Percentiles rank a stretch among this genome's conserved stretches.
Conservation (phyloP, 305 asterid genomes). For the Fraxinus latifolia region DNA sequence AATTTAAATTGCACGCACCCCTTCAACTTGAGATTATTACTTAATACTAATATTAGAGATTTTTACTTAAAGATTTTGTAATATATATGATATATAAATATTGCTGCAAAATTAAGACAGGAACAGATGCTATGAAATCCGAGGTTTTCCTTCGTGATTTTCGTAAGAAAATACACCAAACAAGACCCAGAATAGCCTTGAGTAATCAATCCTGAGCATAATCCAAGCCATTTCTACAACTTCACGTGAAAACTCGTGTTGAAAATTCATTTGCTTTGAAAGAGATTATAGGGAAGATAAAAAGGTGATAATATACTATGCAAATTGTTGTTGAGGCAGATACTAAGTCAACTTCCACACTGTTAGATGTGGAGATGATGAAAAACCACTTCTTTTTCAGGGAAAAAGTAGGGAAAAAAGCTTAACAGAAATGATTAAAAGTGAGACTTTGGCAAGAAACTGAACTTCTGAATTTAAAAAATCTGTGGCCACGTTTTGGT, state of each 20-base stretch:
- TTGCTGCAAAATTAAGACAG: background rate
- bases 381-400: background rate
- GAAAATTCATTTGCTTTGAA: conserved; percentile 40
- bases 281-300: background rate
- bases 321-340: background rate
- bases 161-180: conserved; percentile 73
- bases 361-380: conserved; percentile 17
- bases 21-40: background rate
- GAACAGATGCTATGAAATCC: conserved; percentile 47
- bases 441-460: conserved; percentile 31
- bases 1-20: background rate
- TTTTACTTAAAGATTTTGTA: conserved; percentile 1
- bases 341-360: background rate
- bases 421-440: conserved; percentile 16
- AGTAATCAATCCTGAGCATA: conserved; percentile 72
- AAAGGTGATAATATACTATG: background rate
- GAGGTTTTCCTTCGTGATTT: conserved; percentile 84
- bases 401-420: background rate
- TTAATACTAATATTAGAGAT: background rate
- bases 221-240: conserved; percentile 65
- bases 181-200: conserved; percentile 69
- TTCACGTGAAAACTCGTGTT: conserved; percentile 38
- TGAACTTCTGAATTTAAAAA: conserved; percentile 60
- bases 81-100: background rate
- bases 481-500: conserved; percentile 56